phyloP scores from a whole-genome alignment of 208 protist genomes.

The Crithidia thermophila region DNA sequence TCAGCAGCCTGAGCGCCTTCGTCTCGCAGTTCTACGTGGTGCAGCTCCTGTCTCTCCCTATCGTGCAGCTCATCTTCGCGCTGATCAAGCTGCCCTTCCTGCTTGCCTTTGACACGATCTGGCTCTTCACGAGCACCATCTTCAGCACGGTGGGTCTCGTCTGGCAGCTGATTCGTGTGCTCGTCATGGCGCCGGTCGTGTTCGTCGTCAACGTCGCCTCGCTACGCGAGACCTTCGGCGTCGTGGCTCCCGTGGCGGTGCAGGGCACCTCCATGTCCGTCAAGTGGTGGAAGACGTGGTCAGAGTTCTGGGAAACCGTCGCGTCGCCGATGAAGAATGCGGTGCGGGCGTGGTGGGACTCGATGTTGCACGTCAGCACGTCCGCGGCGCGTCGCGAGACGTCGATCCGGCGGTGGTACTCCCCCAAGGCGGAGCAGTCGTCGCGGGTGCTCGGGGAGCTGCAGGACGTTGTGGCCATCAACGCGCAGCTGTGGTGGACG shows the following conservation, averaged over 20 bases:
- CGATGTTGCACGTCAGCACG: conserved; percentile 57
- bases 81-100: conserved; percentile 54
- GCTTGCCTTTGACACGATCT: conserved; percentile 52
- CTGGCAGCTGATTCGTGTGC: conserved; percentile 43
- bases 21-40: conserved; percentile 65
- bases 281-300: conserved; percentile 67
- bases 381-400: conserved; percentile 60
- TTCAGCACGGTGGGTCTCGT: conserved; percentile 43
- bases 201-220: conserved; percentile 45
- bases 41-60: conserved; percentile 40
- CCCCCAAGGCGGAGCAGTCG: conserved; percentile 27
- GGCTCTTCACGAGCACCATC: conserved; percentile 30
- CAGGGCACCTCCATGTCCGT: conserved; percentile 52
- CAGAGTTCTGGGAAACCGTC: conserved; percentile 83
- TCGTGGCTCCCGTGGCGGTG: conserved; percentile 40
- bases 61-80: conserved; percentile 33
- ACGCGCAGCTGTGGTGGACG: conserved; percentile 38
- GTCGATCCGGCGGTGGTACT: conserved; percentile 73
- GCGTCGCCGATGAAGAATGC: conserved; percentile 81
- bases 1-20: conserved; percentile 53
- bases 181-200: conserved; percentile 60
- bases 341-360: conserved; percentile 79
- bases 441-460: conserved; percentile 15
- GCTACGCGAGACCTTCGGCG: conserved; percentile 26
- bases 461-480: conserved; percentile 40